A percentile compares a stretch with the other conserved stretches of the same genome.
These are phyloP conservation scores for Citropsis articulata DNA, from an alignment of 345 rosid species.

Conservation along the genomic window DNA sequence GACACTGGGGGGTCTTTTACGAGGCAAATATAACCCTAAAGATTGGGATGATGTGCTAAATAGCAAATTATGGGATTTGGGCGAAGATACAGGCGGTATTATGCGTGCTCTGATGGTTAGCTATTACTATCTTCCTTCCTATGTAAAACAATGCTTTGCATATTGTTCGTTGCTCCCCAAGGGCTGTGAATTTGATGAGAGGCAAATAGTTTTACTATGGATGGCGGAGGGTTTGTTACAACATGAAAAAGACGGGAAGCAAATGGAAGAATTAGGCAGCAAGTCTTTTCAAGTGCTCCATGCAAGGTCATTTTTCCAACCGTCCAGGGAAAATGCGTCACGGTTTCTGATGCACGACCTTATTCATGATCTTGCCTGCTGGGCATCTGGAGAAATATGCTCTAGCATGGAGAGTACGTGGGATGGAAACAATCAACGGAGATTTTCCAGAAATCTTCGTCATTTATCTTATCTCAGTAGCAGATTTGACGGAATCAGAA, in stretches of 20 bases:
- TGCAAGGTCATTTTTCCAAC: no score
- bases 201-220: neutral
- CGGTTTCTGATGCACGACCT: neutral
- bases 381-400: neutral
- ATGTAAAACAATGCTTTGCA: slow-evolving; percentile 7
- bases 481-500: neutral
- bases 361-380: neutral
- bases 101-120: neutral
- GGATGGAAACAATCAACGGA: neutral
- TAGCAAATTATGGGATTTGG: neutral
- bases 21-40: neutral
- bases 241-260: no score
- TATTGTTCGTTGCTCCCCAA: slow-evolving; percentile 13
- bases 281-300: neutral
- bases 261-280: no score
- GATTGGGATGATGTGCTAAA: neutral
- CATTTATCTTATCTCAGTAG: neutral
- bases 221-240: no score
- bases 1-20: neutral
- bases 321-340: no score
- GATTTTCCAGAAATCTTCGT: neutral
- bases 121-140: neutral
- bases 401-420: neutral
- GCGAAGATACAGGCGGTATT: neutral
- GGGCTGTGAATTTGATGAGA: neutral